A percentile compares a stretch with the other conserved stretches of the same genome.
phyloP scores from a whole-genome alignment of 352 stramenopile genomes.

The Phytophthora podocarpi region DNA sequence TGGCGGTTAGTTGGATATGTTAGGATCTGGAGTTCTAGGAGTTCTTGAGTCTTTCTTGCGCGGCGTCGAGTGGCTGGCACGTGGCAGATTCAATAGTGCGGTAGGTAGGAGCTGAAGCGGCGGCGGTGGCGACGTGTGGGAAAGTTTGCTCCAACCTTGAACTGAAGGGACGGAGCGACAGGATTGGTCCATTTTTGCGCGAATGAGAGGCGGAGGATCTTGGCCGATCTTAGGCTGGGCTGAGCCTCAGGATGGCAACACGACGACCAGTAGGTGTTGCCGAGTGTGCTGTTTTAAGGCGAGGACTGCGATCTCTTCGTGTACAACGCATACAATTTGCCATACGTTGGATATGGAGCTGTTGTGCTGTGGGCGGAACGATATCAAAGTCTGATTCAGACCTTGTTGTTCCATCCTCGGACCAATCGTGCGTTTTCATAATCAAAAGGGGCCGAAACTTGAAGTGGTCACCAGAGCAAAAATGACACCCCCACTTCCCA shows the following conservation, averaged over 20 bases:
- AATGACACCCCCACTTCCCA: too few species aligned
- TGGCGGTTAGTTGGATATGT: slow-evolving; percentile 6
- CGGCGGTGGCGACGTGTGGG: slow-evolving; percentile 7
- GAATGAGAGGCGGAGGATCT: slow-evolving; percentile 11
- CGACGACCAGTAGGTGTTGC: too few species aligned
- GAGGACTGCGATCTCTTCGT: slow-evolving; percentile 9
- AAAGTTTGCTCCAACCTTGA: slow-evolving; percentile 10
- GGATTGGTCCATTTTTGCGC: slow-evolving; percentile 19
- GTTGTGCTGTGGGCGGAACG: neutral
- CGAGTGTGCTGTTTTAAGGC: neutral
- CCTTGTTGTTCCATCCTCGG: slow-evolving; percentile 16
- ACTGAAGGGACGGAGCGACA: slow-evolving; percentile 2
- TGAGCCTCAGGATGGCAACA: neutral
- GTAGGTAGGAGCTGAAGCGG: neutral
- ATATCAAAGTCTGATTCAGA: neutral
- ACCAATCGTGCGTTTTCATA: slow-evolving; percentile 18
- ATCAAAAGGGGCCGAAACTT: too few species aligned
- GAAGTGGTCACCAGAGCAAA: too few species aligned
- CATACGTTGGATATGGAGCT: neutral
- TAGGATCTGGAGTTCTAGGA: neutral
- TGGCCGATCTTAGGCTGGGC: slow-evolving; percentile 19
- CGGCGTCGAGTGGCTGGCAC: slow-evolving; percentile 4
- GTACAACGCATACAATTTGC: neutral
- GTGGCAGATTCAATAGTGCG: slow-evolving; percentile 36
- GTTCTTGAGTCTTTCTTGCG: slow-evolving; percentile 1